phyloP scores from a whole-genome alignment of 306 rosid genomes.

The Prosopis cineraria region DNA sequence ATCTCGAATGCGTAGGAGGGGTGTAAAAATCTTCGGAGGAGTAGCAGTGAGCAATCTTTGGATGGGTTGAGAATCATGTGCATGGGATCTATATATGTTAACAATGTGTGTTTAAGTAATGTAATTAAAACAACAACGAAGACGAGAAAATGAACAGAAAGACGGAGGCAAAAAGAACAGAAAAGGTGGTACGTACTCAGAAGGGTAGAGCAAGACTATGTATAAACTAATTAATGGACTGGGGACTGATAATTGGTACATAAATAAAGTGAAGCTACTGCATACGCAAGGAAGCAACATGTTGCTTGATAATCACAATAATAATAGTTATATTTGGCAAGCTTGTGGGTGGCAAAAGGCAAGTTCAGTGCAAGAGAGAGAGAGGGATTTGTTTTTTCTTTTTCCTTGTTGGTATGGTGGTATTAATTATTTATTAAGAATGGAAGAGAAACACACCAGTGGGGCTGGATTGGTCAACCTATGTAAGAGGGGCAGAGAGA shows the following conservation, averaged over 20 bases:
- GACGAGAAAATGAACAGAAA: not conserved
- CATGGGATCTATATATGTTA: not conserved
- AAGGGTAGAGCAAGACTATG: constrained; percentile 29
- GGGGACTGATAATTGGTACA: constrained; percentile 51
- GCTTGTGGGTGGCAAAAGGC: constrained; percentile 32
- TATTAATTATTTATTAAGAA: constrained; percentile 34
- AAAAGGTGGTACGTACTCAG: constrained; percentile 6
- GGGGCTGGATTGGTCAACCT: constrained; percentile 93
- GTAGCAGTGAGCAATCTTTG: constrained; percentile 49
- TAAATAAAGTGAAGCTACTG: constrained; percentile 38
- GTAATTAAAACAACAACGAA: not conserved
- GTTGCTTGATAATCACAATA: constrained; percentile 29
- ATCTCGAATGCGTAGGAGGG: too few species aligned
- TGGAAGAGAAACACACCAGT: constrained; percentile 50
- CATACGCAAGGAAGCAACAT: constrained; percentile 42
- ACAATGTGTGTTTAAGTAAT: not conserved
- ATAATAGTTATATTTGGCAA: constrained; percentile 55
- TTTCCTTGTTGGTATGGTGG: constrained; percentile 36
- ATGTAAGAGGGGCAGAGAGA: constrained; percentile 45
- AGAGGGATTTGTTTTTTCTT: not conserved
- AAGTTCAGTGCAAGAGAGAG: not conserved
- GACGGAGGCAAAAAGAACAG: not conserved
- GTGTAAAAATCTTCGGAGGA: constrained; percentile 22
- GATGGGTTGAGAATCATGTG: constrained; percentile 28
- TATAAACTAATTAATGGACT: not conserved